Evolutionary conservation across 2,329 filamentous ascomycete genomes (phyloP).

Genomic region (Ascochyta clinopodiicola): DNA sequence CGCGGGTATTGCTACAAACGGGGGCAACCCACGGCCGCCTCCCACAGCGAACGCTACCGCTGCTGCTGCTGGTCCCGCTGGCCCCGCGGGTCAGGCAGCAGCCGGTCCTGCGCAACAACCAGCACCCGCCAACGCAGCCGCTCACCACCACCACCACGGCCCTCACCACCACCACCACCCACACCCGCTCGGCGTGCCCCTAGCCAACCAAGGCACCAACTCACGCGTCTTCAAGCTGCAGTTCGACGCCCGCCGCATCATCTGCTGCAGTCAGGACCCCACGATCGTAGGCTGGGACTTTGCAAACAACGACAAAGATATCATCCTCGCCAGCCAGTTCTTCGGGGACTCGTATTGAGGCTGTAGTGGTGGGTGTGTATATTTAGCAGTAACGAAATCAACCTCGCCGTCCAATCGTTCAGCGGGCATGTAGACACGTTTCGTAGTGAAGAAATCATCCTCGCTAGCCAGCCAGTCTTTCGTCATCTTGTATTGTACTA

Average conservation of each 20-base stretch:
- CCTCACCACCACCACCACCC: slow-evolving; percentile 43
- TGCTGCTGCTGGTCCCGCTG: slow-evolving; percentile 6
- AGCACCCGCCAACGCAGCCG: slow-evolving; percentile 24
- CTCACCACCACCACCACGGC: slow-evolving; percentile 35
- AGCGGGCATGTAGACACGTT: too few relatives aligned
- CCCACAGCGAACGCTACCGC: slow-evolving; percentile 7
- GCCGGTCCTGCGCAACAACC: slow-evolving; percentile 20
- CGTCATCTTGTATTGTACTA: too few relatives aligned
- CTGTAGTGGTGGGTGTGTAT: neutral
- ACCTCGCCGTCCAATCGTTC: too few relatives aligned
- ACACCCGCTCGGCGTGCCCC: slow-evolving; percentile 31
- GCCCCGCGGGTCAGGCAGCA: slow-evolving; percentile 10
- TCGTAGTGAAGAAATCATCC: too few relatives aligned
- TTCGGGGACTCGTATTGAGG: slow-evolving; percentile 62
- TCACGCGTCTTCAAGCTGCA: slow-evolving; percentile 92
- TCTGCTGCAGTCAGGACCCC: slow-evolving; percentile 91
- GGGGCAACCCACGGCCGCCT: slow-evolving; percentile 13
- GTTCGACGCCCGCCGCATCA: slow-evolving; percentile 90
- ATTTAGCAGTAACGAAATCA: too few relatives aligned
- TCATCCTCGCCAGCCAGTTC: slow-evolving; percentile 78
- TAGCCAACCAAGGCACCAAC: slow-evolving; percentile 48
- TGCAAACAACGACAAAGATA: slow-evolving; percentile 81
- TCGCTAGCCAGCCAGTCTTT: too few relatives aligned
- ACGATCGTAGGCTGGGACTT: slow-evolving; percentile 98
- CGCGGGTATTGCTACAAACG: slow-evolving; percentile 16